phyloP scores from a whole-genome alignment of 75 land plant genomes.

The Pseudotsuga menziesii region DNA sequence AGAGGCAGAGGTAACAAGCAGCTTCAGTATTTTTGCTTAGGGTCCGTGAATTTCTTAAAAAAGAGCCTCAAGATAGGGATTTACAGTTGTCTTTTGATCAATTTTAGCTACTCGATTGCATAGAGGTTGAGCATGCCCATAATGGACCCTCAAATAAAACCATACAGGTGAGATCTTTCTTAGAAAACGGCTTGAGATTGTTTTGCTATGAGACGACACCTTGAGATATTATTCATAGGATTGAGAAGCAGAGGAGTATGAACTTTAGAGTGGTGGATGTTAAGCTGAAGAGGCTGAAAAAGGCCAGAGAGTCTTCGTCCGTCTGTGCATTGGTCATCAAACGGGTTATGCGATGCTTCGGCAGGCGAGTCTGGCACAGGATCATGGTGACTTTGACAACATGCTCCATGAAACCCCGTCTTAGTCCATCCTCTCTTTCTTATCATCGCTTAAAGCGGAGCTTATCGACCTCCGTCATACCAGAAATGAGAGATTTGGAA shows the following conservation, averaged over 20 bases:
- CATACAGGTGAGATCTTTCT: too few relatives aligned
- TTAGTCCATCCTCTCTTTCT: not conserved
- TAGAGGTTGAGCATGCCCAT: too few relatives aligned
- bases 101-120: too few relatives aligned
- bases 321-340: not conserved
- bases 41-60: too few relatives aligned
- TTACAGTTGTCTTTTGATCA: too few relatives aligned
- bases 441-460: not conserved
- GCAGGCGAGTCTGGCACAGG: not conserved
- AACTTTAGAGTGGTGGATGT: not conserved
- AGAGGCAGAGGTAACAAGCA: too few relatives aligned
- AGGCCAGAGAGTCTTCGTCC: not conserved
- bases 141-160: too few relatives aligned
- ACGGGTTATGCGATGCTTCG: not conserved
- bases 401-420: not conserved
- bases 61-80: too few relatives aligned
- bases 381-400: not conserved
- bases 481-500: not conserved
- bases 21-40: too few relatives aligned
- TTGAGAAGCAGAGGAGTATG: not conserved
- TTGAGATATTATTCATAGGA: too few relatives aligned
- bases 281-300: not conserved
- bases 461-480: not conserved
- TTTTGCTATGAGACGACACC: too few relatives aligned
- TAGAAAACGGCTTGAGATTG: too few relatives aligned